Conservation (phyloP, 495 filamentous ascomycete species). For the Penicillium cinerascens region DNA sequence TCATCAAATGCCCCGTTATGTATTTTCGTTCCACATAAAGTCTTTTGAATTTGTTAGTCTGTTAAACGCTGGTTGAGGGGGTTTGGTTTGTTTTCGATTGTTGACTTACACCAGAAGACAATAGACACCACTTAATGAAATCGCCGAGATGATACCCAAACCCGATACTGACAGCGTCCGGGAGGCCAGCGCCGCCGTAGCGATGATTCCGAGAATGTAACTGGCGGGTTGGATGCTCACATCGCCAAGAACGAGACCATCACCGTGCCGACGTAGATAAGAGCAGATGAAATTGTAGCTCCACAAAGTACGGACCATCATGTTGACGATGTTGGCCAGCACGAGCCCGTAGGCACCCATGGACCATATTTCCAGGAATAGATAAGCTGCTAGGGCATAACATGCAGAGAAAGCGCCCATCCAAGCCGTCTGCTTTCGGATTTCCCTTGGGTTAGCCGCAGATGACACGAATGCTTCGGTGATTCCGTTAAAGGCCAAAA, state of each 20-base stretch:
- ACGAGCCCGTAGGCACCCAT: slow-evolving; percentile 79
- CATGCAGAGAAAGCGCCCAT: slow-evolving; percentile 74
- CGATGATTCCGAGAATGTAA: slow-evolving; percentile 32
- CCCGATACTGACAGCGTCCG: slow-evolving; percentile 11
- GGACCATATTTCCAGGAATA: slow-evolving; percentile 61
- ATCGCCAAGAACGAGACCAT: slow-evolving; percentile 27
- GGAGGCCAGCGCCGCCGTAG: slow-evolving; percentile 27
- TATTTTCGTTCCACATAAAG: slow-evolving; percentile 58
- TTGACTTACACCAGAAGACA: slow-evolving; percentile 57
- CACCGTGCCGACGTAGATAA: slow-evolving; percentile 51
- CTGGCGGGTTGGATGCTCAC: slow-evolving; percentile 27
- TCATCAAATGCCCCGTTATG: slow-evolving; percentile 46
- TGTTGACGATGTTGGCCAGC: slow-evolving; percentile 79
- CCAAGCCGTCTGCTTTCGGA: slow-evolving; percentile 72
- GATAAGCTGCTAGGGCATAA: slow-evolving; percentile 67
- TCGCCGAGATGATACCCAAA: slow-evolving; percentile 49
- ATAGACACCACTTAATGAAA: slow-evolving; percentile 51
- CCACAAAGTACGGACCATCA: slow-evolving; percentile 79
- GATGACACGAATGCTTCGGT: slow-evolving; percentile 89
- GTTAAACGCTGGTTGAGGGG: not conserved
- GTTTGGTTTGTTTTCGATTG: not conserved
- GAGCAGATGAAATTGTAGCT: slow-evolving; percentile 64
- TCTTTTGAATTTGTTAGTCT: slow-evolving; percentile 35
- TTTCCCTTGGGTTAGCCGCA: slow-evolving; percentile 65
- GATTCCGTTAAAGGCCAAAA: slow-evolving; percentile 88